Percentiles rank a stretch among this genome's conserved stretches.
Conservation (phyloP, 345 rosid species). For the Draba incana region DNA sequence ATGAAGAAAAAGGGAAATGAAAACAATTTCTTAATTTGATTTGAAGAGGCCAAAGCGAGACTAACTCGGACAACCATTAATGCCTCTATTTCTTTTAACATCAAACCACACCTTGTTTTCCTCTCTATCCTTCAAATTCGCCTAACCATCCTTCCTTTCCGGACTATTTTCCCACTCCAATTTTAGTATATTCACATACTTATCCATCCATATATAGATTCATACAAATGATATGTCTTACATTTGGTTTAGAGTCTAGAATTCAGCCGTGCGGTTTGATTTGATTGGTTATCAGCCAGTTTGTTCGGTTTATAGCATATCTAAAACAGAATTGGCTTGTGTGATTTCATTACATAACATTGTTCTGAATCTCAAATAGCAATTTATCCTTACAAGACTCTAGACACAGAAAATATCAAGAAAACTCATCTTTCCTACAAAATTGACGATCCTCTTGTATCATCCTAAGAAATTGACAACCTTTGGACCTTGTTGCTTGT, state of each 20-base stretch:
- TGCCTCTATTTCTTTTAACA: neutral
- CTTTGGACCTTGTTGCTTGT: constrained; percentile 69
- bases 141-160: constrained; percentile 27
- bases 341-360: constrained; percentile 27
- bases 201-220: constrained; percentile 1
- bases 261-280: neutral
- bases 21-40: constrained; percentile 57
- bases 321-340: constrained; percentile 4
- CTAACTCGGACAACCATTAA: constrained; percentile 45
- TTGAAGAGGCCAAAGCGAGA: constrained; percentile 45
- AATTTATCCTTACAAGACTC: constrained; percentile 6
- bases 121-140: constrained; percentile 32
- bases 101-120: constrained; percentile 27
- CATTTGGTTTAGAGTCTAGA: neutral
- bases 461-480: constrained; percentile 72
- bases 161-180: constrained; percentile 9
- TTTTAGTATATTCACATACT: constrained; percentile 28
- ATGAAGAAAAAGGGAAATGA: constrained; percentile 40
- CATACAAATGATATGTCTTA: neutral
- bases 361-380: constrained; percentile 12
- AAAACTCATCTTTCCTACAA: constrained; percentile 25
- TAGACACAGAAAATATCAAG: neutral
- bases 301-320: constrained; percentile 1
- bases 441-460: constrained; percentile 34
- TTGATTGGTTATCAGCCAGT: neutral